Conservation (phyloP, 2,329 filamentous ascomycete genomes). For the Paraconiothyrium sp. region DNA sequence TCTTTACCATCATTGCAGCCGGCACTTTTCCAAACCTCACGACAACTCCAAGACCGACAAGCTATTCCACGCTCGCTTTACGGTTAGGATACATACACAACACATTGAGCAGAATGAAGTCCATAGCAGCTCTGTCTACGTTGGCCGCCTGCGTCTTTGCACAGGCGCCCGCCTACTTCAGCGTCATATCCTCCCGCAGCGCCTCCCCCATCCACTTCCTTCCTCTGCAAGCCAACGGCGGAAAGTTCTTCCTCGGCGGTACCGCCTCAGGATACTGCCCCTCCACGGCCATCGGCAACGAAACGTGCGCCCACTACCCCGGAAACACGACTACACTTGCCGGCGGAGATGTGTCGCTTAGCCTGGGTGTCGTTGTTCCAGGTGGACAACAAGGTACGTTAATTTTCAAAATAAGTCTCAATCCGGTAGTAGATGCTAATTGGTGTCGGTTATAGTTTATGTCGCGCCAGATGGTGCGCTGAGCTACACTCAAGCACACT, state of each 20-base stretch:
- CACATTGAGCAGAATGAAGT: conserved; percentile 45
- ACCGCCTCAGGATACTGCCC: conserved; percentile 62
- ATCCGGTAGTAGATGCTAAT: too few species aligned
- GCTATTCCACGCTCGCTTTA: background rate
- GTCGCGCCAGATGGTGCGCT: conserved; percentile 64
- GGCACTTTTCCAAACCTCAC: background rate
- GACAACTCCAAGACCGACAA: too few species aligned
- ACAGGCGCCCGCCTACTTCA: conserved; percentile 47
- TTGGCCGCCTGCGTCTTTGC: conserved; percentile 38
- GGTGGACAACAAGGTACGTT: conserved; percentile 64
- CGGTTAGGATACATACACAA: background rate
- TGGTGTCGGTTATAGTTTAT: conserved; percentile 57
- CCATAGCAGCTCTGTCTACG: conserved; percentile 37
- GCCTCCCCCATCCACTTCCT: conserved; percentile 61
- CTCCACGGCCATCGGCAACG: conserved; percentile 35
- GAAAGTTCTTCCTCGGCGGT: conserved; percentile 62
- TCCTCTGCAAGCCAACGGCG: conserved; percentile 58
- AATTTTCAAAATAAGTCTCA: too few species aligned
- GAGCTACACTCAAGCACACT: conserved; percentile 66
- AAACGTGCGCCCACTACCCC: conserved; percentile 51
- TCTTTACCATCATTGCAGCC: background rate
- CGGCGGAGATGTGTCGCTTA: conserved; percentile 42
- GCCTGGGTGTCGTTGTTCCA: conserved; percentile 64
- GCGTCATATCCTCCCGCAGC: conserved; percentile 56
- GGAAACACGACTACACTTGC: conserved; percentile 60